A percentile compares a stretch with the other conserved stretches of the same genome.
Evolutionary conservation across 495 filamentous ascomycete species (phyloP).

Genomic region (Xylaria nigripes): DNA sequence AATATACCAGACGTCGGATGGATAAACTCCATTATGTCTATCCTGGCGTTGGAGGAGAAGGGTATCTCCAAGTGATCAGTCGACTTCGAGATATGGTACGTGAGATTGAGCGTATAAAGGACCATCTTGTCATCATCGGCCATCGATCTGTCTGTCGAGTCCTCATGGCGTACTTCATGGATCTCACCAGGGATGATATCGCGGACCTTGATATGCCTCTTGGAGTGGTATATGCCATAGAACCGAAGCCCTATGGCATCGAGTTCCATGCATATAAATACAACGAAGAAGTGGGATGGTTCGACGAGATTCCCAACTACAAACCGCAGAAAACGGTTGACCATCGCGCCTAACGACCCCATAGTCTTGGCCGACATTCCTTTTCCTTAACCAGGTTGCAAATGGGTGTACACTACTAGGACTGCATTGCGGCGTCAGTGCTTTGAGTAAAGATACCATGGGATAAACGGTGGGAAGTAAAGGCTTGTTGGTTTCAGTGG

Average conservation of each 20-base stretch:
- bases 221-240: conserved; percentile 84
- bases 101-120: conserved; percentile 92
- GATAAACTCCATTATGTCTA: conserved; percentile 93
- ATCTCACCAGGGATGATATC: conserved; percentile 79
- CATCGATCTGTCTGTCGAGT: conserved; percentile 88
- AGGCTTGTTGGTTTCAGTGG: conserved; percentile 1
- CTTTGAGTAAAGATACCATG: conserved; percentile 9
- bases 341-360: conserved; percentile 19
- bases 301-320: conserved; percentile 72
- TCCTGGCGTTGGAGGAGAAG: conserved; percentile 89
- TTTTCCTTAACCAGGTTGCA: background rate
- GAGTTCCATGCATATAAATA: conserved; percentile 93
- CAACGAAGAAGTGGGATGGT: conserved; percentile 66
- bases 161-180: conserved; percentile 91
- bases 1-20: conserved; percentile 62
- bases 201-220: conserved; percentile 88
- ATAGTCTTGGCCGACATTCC: background rate
- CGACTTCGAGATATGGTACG: conserved; percentile 91
- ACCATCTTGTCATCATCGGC: conserved; percentile 83
- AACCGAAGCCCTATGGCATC: conserved; percentile 96
- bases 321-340: conserved; percentile 53
- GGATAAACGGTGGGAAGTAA: conserved; percentile 2
- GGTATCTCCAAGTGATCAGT: conserved; percentile 94
- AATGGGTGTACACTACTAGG: conserved; percentile 6
- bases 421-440: conserved; percentile 5